phyloP scores from a whole-genome alignment of 2,329 filamentous ascomycete species.

The Bipolaris gigantea region DNA sequence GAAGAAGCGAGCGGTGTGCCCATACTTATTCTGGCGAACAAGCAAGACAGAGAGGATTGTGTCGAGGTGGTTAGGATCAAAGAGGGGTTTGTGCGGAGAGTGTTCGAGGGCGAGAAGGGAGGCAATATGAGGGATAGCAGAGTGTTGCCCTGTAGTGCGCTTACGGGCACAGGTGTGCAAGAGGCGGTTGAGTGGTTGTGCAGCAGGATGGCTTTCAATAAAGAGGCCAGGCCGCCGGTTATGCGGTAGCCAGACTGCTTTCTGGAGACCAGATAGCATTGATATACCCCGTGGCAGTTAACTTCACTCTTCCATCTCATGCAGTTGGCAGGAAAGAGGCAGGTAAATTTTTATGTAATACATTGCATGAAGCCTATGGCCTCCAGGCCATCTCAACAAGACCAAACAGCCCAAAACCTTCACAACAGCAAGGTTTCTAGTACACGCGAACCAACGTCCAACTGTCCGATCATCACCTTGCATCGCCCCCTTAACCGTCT shows the following conservation, averaged over 20 bases:
- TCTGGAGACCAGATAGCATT: not conserved
- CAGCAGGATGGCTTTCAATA: constrained; percentile 93
- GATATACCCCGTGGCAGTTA: constrained; percentile 5
- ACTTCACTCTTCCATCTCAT: not conserved
- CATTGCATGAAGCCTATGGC: not conserved
- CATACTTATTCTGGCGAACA: constrained; percentile 89
- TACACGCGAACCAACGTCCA: not conserved
- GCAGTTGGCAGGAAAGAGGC: not conserved
- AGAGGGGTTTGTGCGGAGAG: constrained; percentile 90
- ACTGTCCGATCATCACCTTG: not conserved
- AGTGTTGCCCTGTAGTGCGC: constrained; percentile 87
- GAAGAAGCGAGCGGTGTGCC: constrained; percentile 90
- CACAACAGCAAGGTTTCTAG: not conserved
- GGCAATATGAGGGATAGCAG: constrained; percentile 83
- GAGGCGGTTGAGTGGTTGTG: constrained; percentile 98
- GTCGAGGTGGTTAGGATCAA: constrained; percentile 97
- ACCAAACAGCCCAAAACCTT: not conserved
- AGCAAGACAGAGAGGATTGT: constrained; percentile 96
- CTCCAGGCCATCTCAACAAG: not conserved
- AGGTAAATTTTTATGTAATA: not conserved
- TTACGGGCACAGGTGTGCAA: constrained; percentile 79
- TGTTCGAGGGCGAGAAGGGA: constrained; percentile 93
- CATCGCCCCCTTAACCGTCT: constrained; percentile 2
- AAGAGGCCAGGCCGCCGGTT: constrained; percentile 85
- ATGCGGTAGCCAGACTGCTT: constrained; percentile 65